Evolutionary conservation across 2,329 filamentous ascomycete species (phyloP).

Genomic region (Fusarium nisikadoi): DNA sequence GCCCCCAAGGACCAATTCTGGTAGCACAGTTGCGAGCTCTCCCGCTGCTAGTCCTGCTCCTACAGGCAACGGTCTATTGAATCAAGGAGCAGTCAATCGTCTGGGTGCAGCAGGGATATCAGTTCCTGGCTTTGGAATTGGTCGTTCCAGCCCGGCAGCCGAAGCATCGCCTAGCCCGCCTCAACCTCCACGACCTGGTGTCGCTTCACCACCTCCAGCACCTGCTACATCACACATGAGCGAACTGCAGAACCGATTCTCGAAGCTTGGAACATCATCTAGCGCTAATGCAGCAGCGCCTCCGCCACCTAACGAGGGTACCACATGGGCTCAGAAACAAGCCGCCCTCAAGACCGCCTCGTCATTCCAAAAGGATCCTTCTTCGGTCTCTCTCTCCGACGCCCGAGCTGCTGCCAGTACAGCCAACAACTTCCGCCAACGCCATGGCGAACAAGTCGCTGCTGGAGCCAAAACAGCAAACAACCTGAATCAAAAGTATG

Average conservation of each 20-base stretch:
- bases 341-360: constrained; percentile 70
- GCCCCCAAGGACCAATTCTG: constrained; percentile 59
- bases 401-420: constrained; percentile 67
- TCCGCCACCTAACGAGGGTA: constrained; percentile 59
- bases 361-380: constrained; percentile 68
- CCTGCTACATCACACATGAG: constrained; percentile 60
- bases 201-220: constrained; percentile 34
- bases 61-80: constrained; percentile 50
- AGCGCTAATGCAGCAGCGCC: constrained; percentile 25
- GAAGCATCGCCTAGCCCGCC: constrained; percentile 43
- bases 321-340: constrained; percentile 73
- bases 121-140: constrained; percentile 82
- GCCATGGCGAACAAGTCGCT: constrained; percentile 75
- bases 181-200: constrained; percentile 40
- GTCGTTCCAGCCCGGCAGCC: constrained; percentile 50
- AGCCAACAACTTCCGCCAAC: constrained; percentile 74
- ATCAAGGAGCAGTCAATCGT: constrained; percentile 69
- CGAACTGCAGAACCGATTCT: constrained; percentile 76
- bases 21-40: constrained; percentile 44
- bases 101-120: constrained; percentile 80
- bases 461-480: constrained; percentile 68
- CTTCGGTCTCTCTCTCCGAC: constrained; percentile 69
- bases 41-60: constrained; percentile 37
- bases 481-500: constrained; percentile 70
- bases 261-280: constrained; percentile 57